Evolutionary conservation across 805 yeast species (phyloP).

Genomic region (Clavispora asparagi): DNA sequence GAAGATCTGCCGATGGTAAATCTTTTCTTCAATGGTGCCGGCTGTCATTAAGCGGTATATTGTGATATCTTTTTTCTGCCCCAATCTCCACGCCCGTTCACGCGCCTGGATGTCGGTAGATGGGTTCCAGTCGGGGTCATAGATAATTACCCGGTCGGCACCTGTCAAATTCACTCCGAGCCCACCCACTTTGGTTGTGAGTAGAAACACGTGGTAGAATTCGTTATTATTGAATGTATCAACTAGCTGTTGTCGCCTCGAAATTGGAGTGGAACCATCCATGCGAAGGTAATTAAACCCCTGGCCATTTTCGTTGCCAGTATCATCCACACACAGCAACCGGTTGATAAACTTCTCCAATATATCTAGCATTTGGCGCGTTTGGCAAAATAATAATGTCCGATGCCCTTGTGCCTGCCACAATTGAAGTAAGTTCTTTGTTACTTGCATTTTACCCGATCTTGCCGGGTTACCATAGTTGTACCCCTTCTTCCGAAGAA

Average conservation of each 20-base stretch:
- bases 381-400: constrained; percentile 83
- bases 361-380: constrained; percentile 89
- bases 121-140: constrained; percentile 98
- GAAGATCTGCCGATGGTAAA: constrained; percentile 94
- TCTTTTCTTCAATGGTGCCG: constrained; percentile 94
- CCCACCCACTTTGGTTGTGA: constrained; percentile 96
- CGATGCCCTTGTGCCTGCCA: constrained; percentile 80
- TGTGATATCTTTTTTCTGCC: constrained; percentile 88
- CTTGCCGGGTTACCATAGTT: constrained; percentile 52
- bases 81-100: constrained; percentile 95
- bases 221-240: constrained; percentile 70
- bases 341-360: constrained; percentile 59
- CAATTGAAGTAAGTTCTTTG: constrained; percentile 61
- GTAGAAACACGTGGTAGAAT: constrained; percentile 57
- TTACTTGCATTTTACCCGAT: constrained; percentile 91
- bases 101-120: constrained; percentile 96
- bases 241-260: constrained; percentile 69
- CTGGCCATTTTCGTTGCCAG: neutral
- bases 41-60: constrained; percentile 90
- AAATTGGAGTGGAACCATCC: constrained; percentile 92
- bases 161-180: constrained; percentile 92
- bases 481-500: constrained; percentile 27
- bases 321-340: constrained; percentile 13
- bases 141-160: constrained; percentile 89
- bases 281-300: constrained; percentile 61